phyloP scores from a whole-genome alignment of 805 yeast species.

The Zygoascus flipseniorum region DNA sequence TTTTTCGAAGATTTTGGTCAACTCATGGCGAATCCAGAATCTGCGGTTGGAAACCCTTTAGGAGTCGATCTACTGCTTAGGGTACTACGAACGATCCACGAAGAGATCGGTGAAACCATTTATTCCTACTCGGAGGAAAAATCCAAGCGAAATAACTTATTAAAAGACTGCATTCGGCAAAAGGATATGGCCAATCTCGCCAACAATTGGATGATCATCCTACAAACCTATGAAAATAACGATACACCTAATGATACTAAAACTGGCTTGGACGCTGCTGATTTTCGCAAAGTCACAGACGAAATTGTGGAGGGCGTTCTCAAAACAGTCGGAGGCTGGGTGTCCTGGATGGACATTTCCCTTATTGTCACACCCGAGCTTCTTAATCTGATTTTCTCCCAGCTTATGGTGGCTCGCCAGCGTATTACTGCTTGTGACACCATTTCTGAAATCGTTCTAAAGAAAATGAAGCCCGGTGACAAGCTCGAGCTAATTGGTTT shows the following conservation, averaged over 20 bases:
- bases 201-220: slow-evolving; percentile 55
- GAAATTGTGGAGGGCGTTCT: slow-evolving; percentile 53
- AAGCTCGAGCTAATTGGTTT: slow-evolving; percentile 62
- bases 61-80: slow-evolving; percentile 68
- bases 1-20: slow-evolving; percentile 43
- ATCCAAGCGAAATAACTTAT: slow-evolving; percentile 52
- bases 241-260: background rate
- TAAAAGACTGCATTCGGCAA: slow-evolving; percentile 77
- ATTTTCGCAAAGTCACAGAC: slow-evolving; percentile 14
- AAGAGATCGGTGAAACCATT: slow-evolving; percentile 88
- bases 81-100: slow-evolving; percentile 66
- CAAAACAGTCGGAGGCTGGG: slow-evolving; percentile 70
- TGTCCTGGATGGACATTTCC: slow-evolving; percentile 86
- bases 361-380: slow-evolving; percentile 57
- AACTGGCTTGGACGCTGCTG: slow-evolving; percentile 2
- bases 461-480: slow-evolving; percentile 68
- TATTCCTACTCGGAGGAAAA: slow-evolving; percentile 56
- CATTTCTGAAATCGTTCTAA: slow-evolving; percentile 56
- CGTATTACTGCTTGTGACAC: slow-evolving; percentile 51
- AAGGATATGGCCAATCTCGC: slow-evolving; percentile 64
- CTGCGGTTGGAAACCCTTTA: slow-evolving; percentile 30
- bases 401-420: slow-evolving; percentile 40
- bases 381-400: slow-evolving; percentile 49
- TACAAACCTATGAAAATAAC: slow-evolving; percentile 29
- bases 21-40: slow-evolving; percentile 24